Evolutionary conservation across 495 filamentous ascomycete species (phyloP).

Genomic region (Bryoglossum gracile): DNA sequence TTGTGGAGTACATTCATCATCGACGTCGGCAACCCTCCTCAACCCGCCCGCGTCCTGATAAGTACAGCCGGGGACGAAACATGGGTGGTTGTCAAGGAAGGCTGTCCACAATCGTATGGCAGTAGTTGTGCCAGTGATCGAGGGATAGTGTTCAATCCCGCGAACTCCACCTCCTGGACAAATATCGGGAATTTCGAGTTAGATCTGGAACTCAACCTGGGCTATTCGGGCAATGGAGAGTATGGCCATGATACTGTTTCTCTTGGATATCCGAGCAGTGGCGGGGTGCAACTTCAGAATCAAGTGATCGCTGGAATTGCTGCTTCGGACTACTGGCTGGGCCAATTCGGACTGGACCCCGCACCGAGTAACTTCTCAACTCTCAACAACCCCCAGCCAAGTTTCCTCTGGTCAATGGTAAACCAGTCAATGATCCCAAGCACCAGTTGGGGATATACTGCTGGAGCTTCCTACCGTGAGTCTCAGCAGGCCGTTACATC

Average conservation of each 20-base stretch:
- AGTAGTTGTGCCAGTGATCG: neutral
- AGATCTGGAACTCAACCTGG: neutral
- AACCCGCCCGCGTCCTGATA: neutral
- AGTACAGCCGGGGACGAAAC: neutral
- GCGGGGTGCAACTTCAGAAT: neutral
- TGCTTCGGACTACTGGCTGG: neutral
- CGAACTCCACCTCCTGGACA: neutral
- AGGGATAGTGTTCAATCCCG: neutral
- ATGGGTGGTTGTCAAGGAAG: neutral
- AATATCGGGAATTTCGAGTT: neutral
- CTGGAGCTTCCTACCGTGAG: neutral
- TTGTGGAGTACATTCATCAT: neutral
- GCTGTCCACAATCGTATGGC: neutral
- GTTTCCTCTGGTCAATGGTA: neutral
- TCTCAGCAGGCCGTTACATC: no score
- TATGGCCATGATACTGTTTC: neutral
- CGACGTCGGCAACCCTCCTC: neutral
- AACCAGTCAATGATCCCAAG: neutral
- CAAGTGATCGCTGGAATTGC: neutral
- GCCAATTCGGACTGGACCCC: neutral
- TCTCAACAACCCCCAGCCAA: neutral
- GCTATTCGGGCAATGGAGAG: neutral
- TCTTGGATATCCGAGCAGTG: neutral
- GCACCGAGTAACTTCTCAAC: neutral
- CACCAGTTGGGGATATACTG: slow-evolving; percentile 1